A percentile compares a stretch with the other conserved stretches of the same genome.
phyloP scores from a whole-genome alignment of 805 yeast species.

The Lachancea fermentati region DNA sequence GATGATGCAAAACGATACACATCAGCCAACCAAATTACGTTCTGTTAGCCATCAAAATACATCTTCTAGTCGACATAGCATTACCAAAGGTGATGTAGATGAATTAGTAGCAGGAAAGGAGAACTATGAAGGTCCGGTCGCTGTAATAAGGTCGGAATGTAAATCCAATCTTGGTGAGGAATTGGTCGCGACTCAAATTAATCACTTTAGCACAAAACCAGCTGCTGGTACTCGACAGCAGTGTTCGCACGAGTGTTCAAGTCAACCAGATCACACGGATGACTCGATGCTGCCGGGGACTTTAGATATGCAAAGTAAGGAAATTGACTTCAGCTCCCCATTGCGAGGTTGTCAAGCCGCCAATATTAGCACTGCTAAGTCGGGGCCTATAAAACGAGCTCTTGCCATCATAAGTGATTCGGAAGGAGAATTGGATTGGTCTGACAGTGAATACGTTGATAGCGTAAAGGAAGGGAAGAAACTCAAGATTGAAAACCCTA shows the following conservation, averaged over 20 bases:
- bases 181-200: background rate
- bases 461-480: background rate
- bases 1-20: slow-evolving; percentile 1
- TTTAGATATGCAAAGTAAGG: slow-evolving; percentile 8
- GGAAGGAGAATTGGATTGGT: slow-evolving; percentile 10
- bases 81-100: too few relatives aligned
- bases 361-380: background rate
- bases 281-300: slow-evolving; percentile 7
- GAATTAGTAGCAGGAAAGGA: too few relatives aligned
- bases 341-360: slow-evolving; percentile 2
- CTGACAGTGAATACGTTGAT: slow-evolving; percentile 4
- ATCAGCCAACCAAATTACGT: background rate
- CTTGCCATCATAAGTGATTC: slow-evolving; percentile 9
- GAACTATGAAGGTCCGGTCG: background rate
- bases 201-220: background rate
- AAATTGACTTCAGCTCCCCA: slow-evolving; percentile 11
- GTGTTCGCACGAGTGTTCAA: background rate
- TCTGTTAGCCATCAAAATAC: background rate
- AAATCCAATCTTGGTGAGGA: background rate
- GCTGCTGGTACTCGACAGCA: background rate
- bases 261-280: slow-evolving; percentile 1
- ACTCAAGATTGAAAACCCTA: background rate
- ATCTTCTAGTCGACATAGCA: too few relatives aligned
- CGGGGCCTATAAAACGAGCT: slow-evolving; percentile 2
- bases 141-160: background rate